Evolutionary conservation across 352 stramenopile species (phyloP).

Genomic region (Pythium folliculosum): DNA sequence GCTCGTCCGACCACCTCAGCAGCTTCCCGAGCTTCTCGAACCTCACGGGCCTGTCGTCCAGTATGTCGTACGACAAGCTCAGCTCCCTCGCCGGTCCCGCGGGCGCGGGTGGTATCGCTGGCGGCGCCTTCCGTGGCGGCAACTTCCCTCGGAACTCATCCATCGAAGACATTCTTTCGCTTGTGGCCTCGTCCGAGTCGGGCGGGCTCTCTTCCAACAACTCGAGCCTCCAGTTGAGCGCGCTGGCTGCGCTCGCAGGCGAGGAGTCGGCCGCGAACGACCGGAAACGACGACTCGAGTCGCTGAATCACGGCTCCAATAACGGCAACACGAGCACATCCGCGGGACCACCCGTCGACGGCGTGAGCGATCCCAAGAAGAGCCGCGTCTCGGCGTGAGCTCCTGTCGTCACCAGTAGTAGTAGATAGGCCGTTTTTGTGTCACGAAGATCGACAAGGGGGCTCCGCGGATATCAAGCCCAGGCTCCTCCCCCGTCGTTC

Average conservation of each 20-base stretch:
- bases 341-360: neutral
- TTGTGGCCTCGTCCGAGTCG: slow-evolving; percentile 80
- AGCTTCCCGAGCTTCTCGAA: slow-evolving; percentile 83
- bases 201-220: slow-evolving; percentile 42
- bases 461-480: no score
- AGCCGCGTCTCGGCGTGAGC: slow-evolving; percentile 26
- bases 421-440: slow-evolving; percentile 14
- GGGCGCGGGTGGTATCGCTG: neutral
- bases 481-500: no score
- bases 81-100: slow-evolving; percentile 38
- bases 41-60: slow-evolving; percentile 59
- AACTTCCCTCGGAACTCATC: slow-evolving; percentile 84
- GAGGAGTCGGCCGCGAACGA: slow-evolving; percentile 65
- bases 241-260: slow-evolving; percentile 60
- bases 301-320: slow-evolving; percentile 10
- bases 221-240: slow-evolving; percentile 68
- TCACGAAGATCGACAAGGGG: neutral
- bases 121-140: slow-evolving; percentile 15
- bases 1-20: slow-evolving; percentile 63
- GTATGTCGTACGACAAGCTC: slow-evolving; percentile 78
- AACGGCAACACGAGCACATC: slow-evolving; percentile 11
- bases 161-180: slow-evolving; percentile 86
- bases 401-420: neutral
- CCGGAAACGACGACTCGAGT: slow-evolving; percentile 62
- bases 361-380: slow-evolving; percentile 20